Conservation (phyloP, 2,329 filamentous ascomycete species). For the Drechslerella coelobrocha region DNA sequence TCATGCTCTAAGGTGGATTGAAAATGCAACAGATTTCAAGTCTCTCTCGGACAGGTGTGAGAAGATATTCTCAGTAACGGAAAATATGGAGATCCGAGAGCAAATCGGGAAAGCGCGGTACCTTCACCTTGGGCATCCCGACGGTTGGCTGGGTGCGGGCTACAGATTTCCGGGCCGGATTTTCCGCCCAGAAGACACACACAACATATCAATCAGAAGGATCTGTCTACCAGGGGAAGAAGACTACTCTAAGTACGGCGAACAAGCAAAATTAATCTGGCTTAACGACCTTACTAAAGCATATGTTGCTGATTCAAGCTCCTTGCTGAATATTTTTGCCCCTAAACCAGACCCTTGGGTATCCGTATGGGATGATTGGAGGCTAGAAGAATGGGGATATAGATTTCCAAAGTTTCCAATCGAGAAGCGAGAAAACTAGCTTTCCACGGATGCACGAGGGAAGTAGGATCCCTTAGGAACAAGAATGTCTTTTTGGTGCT, state of each 20-base stretch:
- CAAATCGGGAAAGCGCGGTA: constrained; percentile 3
- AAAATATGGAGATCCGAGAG: not conserved
- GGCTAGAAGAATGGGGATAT: constrained; percentile 20
- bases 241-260: not conserved
- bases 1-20: constrained; percentile 8
- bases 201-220: not conserved
- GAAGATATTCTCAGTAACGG: constrained; percentile 3
- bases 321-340: constrained; percentile 3
- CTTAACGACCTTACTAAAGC: not conserved
- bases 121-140: not conserved
- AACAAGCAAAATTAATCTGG: not conserved
- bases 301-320: not conserved
- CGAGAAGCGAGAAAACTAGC: not conserved
- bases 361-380: constrained; percentile 24
- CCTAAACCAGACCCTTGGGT: constrained; percentile 15
- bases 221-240: constrained; percentile 7
- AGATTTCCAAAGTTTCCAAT: not conserved
- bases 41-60: constrained; percentile 12
- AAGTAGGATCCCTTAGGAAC: too few relatives aligned
- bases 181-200: not conserved
- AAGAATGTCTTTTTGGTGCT: too few relatives aligned
- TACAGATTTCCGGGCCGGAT: constrained; percentile 6
- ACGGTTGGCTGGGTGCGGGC: constrained; percentile 2
- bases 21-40: not conserved
- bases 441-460: too few relatives aligned